These are phyloP conservation scores for Coix lacrymajobi DNA, from an alignment of 176 grass and related monocot species.

Conservation along the genomic window DNA sequence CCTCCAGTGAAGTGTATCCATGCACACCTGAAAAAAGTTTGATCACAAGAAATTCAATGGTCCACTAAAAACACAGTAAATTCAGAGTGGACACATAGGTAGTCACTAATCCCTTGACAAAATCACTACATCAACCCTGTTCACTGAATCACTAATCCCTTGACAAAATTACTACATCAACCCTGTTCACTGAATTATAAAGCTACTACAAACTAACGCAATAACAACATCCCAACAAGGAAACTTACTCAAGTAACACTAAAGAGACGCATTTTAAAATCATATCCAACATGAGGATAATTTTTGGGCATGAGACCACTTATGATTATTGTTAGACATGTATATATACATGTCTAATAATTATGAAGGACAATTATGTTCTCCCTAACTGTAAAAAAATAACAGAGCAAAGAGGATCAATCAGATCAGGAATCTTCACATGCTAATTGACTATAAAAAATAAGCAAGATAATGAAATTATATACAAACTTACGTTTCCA, in stretches of 20 bases:
- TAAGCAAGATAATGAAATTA: conserved; percentile 11
- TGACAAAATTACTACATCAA: conserved; percentile 20
- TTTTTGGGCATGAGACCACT: background rate
- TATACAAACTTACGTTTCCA: conserved; percentile 55
- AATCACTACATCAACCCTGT: conserved; percentile 14
- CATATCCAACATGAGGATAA: background rate
- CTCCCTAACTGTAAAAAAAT: conserved; percentile 3
- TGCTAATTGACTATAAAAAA: conserved; percentile 5
- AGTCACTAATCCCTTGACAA: background rate
- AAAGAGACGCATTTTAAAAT: background rate
- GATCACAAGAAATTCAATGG: background rate
- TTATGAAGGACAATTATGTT: background rate
- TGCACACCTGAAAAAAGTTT: conserved; percentile 64
- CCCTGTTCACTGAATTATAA: background rate
- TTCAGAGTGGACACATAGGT: conserved; percentile 2
- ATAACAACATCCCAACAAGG: background rate
- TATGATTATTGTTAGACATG: too few species aligned
- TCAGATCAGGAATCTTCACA: background rate
- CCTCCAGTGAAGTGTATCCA: conserved; percentile 81
- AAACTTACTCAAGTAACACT: background rate
- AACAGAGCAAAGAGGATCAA: conserved; percentile 1
- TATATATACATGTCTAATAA: too few species aligned
- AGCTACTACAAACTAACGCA: background rate
- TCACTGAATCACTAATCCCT: background rate
- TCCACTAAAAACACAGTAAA: background rate